Conservation (phyloP, 2,329 filamentous ascomycete species). For the Talaromyces rugulosus region DNA sequence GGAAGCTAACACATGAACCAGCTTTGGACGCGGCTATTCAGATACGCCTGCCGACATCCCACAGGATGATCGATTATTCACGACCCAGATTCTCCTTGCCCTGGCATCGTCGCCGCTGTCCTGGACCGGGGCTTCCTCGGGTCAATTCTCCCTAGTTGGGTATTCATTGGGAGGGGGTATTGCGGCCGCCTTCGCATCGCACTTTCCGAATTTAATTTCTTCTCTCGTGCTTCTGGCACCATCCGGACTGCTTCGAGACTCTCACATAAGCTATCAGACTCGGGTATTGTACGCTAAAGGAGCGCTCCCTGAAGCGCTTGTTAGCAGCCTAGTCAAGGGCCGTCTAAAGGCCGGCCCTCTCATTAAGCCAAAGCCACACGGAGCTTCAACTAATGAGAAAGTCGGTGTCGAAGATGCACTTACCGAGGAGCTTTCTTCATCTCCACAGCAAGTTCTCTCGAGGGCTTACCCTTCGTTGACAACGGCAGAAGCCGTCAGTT, state of each 20-base stretch:
- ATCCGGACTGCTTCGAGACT: slow-evolving; percentile 66
- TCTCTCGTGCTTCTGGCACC: slow-evolving; percentile 75
- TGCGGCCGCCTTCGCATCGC: slow-evolving; percentile 63
- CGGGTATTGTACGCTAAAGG: slow-evolving; percentile 60
- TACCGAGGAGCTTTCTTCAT: slow-evolving; percentile 36
- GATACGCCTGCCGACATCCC: slow-evolving; percentile 63
- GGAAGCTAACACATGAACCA: slow-evolving; percentile 12
- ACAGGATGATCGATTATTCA: slow-evolving; percentile 71
- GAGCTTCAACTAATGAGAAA: slow-evolving; percentile 27
- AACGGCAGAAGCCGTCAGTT: slow-evolving; percentile 60
- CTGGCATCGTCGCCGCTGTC: slow-evolving; percentile 65
- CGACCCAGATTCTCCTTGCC: slow-evolving; percentile 66
- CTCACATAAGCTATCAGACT: slow-evolving; percentile 58
- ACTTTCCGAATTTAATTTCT: slow-evolving; percentile 64
- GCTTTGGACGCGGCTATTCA: slow-evolving; percentile 68
- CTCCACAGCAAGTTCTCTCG: slow-evolving; percentile 44
- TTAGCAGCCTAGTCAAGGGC: slow-evolving; percentile 48
- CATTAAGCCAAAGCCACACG: slow-evolving; percentile 24
- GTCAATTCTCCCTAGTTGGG: slow-evolving; percentile 66
- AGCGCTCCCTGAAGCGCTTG: slow-evolving; percentile 56
- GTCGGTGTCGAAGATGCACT: slow-evolving; percentile 36
- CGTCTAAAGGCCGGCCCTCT: slow-evolving; percentile 45
- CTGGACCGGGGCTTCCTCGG: slow-evolving; percentile 54
- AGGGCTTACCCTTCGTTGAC: slow-evolving; percentile 50
- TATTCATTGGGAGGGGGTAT: slow-evolving; percentile 79